These are phyloP conservation scores for Corynascus novoguineensis DNA, from an alignment of 495 filamentous ascomycete genomes.

Conservation along the genomic window DNA sequence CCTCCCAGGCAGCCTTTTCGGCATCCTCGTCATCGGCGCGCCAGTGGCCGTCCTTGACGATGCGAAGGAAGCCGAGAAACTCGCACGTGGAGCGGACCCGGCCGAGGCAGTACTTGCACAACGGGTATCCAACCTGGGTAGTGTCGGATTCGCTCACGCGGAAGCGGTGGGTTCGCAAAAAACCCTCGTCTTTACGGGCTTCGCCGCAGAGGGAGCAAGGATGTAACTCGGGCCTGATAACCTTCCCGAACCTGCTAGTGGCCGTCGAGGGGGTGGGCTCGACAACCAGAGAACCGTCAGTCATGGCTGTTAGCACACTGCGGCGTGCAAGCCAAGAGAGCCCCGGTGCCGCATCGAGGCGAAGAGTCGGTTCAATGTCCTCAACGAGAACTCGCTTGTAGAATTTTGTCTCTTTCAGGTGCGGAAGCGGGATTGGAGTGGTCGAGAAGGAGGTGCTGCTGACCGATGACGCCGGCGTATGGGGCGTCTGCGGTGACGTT, in stretches of 20 bases:
- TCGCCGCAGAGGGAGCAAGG: conserved; percentile 90
- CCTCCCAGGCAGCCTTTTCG: conserved; percentile 84
- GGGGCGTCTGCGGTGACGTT: conserved; percentile 47
- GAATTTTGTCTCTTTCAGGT: conserved; percentile 82
- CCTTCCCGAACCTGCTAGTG: conserved; percentile 38
- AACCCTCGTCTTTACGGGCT: conserved; percentile 57
- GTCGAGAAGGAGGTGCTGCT: conserved; percentile 36
- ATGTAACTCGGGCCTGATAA: conserved; percentile 55
- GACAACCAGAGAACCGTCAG: conserved; percentile 80
- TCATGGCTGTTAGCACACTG: conserved; percentile 73
- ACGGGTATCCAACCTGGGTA: conserved; percentile 73
- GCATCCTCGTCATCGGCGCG: conserved; percentile 70
- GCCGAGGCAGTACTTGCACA: conserved; percentile 80
- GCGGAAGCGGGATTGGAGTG: conserved; percentile 27
- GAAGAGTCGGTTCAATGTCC: conserved; percentile 89
- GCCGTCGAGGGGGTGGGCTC: conserved; percentile 67
- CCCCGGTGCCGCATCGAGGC: conserved; percentile 82
- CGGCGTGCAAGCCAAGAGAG: conserved; percentile 89
- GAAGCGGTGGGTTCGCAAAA: conserved; percentile 81
- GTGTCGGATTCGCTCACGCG: conserved; percentile 77
- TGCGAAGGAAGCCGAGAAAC: conserved; percentile 81
- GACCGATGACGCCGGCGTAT: conserved; percentile 44
- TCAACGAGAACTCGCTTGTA: conserved; percentile 84
- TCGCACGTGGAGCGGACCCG: conserved; percentile 86
- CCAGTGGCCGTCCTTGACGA: conserved; percentile 86